Base-by-base conservation (phyloP, 257 asterid genomes). In the Catharanthus roseus region DNA sequence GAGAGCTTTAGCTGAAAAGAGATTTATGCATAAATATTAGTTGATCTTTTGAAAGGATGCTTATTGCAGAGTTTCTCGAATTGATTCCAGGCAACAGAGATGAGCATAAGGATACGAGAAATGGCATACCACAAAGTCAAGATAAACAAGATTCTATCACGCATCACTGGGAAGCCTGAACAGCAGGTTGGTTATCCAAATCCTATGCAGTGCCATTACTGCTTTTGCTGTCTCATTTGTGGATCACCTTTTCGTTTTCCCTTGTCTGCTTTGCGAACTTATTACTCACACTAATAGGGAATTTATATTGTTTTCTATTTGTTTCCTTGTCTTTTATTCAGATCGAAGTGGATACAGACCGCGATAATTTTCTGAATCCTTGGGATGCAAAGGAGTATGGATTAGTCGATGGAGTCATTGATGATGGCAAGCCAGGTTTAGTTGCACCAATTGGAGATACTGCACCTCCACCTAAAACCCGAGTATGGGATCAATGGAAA, bases 341-440 rank as follows among this genome's bases (percentile, higher is more conserved):
- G 98, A 75, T 92, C 67, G 95, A 88, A 69, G 10, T 75, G 45
- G 99, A 95, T 41, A 95, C 97, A 0, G 96, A 88, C 24, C 92
- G 92, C 47, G 95, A 90, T 69, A 85, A 89, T 81, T 95, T 87
- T 75, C 85, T 95, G 99, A 86, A 80, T 75, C 87, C 99, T 34
- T 95, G 97, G 97, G 97, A 91, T 77, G 97, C 98, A 23, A 88
- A 85, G 77, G 98, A 86, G 68, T 95, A 95, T 61, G 99, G 99
- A 12, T 74, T 91, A 79, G 79, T 95, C 42, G 99, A 95, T 79
- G 97, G 65, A 13, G 95, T 95, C 15, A 86, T 95, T 1, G 98
- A 95, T 69, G 97, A 95, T 79, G 98, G 96, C 65, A 91, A 95
- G 79, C 95, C 97, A 5, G 97, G 99, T 72, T 72, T 95, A 57